Evolutionary conservation across 331 rosid genomes (phyloP).

Genomic region (Quercus tomentella): DNA sequence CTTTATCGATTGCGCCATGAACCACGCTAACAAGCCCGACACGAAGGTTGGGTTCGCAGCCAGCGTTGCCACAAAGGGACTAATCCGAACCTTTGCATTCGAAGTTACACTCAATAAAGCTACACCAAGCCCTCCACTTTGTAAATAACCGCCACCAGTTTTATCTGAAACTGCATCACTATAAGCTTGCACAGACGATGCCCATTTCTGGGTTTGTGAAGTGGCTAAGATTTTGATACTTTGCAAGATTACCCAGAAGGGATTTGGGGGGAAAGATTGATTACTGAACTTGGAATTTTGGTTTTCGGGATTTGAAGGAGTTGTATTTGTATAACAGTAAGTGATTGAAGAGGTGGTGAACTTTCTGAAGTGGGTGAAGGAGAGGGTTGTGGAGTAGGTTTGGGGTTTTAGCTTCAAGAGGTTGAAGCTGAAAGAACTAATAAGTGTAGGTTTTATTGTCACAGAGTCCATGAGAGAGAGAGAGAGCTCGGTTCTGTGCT

Average conservation of each 20-base stretch:
- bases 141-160: slow-evolving; percentile 22
- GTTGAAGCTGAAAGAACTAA: slow-evolving; percentile 15
- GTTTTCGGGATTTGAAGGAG: slow-evolving; percentile 14
- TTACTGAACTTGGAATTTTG: neutral
- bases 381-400: neutral
- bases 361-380: slow-evolving; percentile 5
- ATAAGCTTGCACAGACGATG: slow-evolving; percentile 7
- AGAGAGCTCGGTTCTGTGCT: neutral
- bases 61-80: slow-evolving; percentile 78
- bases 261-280: slow-evolving; percentile 10
- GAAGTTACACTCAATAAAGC: slow-evolving; percentile 59
- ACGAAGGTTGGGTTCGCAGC: slow-evolving; percentile 79
- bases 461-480: slow-evolving; percentile 43
- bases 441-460: slow-evolving; percentile 15
- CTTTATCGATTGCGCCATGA: slow-evolving; percentile 56
- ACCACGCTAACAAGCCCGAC: slow-evolving; percentile 66
- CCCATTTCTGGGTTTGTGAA: slow-evolving; percentile 31
- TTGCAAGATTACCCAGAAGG: slow-evolving; percentile 15
- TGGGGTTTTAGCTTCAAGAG: neutral
- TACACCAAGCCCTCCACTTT: slow-evolving; percentile 49
- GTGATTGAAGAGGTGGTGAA: slow-evolving; percentile 1
- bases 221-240: slow-evolving; percentile 28
- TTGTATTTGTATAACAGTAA: neutral
- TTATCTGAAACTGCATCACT: slow-evolving; percentile 9
- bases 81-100: slow-evolving; percentile 52